Evolutionary conservation across 345 rosid genomes (phyloP).

Genomic region (Lumnitzera racemosa): DNA sequence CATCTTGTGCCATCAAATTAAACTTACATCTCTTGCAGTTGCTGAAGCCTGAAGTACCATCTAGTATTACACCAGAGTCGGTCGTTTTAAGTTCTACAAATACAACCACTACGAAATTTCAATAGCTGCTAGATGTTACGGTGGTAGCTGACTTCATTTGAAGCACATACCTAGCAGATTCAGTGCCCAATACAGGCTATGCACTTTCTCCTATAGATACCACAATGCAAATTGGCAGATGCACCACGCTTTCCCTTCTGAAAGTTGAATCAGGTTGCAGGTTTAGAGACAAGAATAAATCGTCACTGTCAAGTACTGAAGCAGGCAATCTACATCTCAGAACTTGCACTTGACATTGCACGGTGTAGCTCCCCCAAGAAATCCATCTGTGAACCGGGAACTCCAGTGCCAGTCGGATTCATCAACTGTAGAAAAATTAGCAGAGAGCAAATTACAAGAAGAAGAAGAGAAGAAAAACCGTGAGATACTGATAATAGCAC

Average conservation of each 20-base stretch:
- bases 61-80: too few relatives aligned
- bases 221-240: neutral
- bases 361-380: constrained; percentile 50
- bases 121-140: too few relatives aligned
- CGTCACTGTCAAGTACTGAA: neutral
- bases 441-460: neutral
- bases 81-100: neutral
- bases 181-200: too few relatives aligned
- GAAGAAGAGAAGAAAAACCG: neutral
- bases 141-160: too few relatives aligned
- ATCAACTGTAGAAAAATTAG: constrained; percentile 23
- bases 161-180: too few relatives aligned
- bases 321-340: constrained; percentile 16
- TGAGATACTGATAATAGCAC: neutral
- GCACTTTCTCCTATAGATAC: too few relatives aligned
- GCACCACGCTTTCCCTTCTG: neutral
- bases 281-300: constrained; percentile 5
- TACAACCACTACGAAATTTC: too few relatives aligned
- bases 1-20: too few relatives aligned
- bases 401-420: constrained; percentile 18
- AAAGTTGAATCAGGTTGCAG: neutral
- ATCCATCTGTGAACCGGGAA: constrained; percentile 39
- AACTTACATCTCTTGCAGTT: too few relatives aligned
- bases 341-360: constrained; percentile 31
- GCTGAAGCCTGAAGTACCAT: too few relatives aligned